These are phyloP conservation scores for Phoma sp. DNA, from an alignment of 2,329 filamentous ascomycete species.

Conservation along the genomic window DNA sequence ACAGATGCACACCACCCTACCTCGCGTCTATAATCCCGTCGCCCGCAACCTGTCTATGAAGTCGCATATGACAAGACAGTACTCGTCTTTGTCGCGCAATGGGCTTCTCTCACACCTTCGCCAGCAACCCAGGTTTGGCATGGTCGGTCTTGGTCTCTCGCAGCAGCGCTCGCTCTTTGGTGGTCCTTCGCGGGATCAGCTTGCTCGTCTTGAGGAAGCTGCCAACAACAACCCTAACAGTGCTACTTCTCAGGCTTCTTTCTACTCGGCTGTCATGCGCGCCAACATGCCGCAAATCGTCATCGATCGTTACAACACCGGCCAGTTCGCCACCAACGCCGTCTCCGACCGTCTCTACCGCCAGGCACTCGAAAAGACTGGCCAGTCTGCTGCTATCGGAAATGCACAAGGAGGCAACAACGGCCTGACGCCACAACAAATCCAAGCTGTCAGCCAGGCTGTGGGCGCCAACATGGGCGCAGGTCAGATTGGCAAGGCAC, in stretches of 20 bases:
- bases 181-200: slow-evolving; percentile 62
- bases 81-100: slow-evolving; percentile 50
- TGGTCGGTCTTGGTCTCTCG: slow-evolving; percentile 48
- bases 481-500: slow-evolving; percentile 66
- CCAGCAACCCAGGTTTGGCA: slow-evolving; percentile 38
- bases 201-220: slow-evolving; percentile 86
- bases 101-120: slow-evolving; percentile 42
- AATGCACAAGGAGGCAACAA: slow-evolving; percentile 23
- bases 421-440: slow-evolving; percentile 64
- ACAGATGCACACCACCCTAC: slow-evolving; percentile 32
- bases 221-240: slow-evolving; percentile 93
- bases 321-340: slow-evolving; percentile 81
- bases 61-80: slow-evolving; percentile 40
- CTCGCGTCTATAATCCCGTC: slow-evolving; percentile 46
- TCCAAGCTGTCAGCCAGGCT: slow-evolving; percentile 83
- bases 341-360: slow-evolving; percentile 81
- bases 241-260: slow-evolving; percentile 87
- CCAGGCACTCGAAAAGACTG: slow-evolving; percentile 73
- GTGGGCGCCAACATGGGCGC: slow-evolving; percentile 75
- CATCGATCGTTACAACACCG: slow-evolving; percentile 86
- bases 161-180: slow-evolving; percentile 57
- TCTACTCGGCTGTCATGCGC: slow-evolving; percentile 89
- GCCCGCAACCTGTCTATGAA: slow-evolving; percentile 36
- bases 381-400: slow-evolving; percentile 53
- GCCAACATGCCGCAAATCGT: slow-evolving; percentile 95